Base-by-base conservation (phyloP, 164 flowering plant genomes). In the Nelumbo lutea region DNA sequence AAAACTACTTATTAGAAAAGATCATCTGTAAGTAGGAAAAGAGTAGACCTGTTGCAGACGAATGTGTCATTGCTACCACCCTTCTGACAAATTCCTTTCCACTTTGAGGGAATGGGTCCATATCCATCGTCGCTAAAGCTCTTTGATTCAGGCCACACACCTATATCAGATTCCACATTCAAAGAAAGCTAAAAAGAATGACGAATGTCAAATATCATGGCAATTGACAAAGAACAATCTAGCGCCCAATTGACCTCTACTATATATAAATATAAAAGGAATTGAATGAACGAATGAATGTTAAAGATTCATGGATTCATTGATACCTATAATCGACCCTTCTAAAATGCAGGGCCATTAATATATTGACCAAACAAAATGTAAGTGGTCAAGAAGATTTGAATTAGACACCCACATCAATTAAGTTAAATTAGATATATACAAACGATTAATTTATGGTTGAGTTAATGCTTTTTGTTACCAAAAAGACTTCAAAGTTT, bases 91-190 rank as follows among this genome's bases (percentile, higher is more conserved):
- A 14, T 57, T 67, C 97, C 97, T 75, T 81, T 85, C 94, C 94
- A 91, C 72, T 64, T 84, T 13, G 85, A 68, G 3, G 95, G 97
- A 72, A 86, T 62, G 0, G 92, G 86, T 15, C 89, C 90, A 59
- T 66, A 50, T 0, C 90, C 92, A 6, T 83, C 45, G 50, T 85
- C 97, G 40, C 72, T 81, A 65, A 90, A 90, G 83, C 97, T 90
- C 68, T 75, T 9, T 42, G 89, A 79, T 71, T 88, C 89, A 0
- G 97, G 91, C 97, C 97, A 91, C 45, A 91, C 87, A 58, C 97
- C 96, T 87, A 47, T 3, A 6, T 14, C 61, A 70, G 56, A 53
- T 6, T 13, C 8, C 4, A 3, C 8, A 50, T 8, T 50, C 8
- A 3, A 50, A 3, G 8, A 50, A 50, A 50, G 11, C 3, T 50